These are phyloP conservation scores for Colletotrichum simmondsii DNA, from an alignment of 2,329 filamentous ascomycete genomes.

Conservation along the genomic window DNA sequence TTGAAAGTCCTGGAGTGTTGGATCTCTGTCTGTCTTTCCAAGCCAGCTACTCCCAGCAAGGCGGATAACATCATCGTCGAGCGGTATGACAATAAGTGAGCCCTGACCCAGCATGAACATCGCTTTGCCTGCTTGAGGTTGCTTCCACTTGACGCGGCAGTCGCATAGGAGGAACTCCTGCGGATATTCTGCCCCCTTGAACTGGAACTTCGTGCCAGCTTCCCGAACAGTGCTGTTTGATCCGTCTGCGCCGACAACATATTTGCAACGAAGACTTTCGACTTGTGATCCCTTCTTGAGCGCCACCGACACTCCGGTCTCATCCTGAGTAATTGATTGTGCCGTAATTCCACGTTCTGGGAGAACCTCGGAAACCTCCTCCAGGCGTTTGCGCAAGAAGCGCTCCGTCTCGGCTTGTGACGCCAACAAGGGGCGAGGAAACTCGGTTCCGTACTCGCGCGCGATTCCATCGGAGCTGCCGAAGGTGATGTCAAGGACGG, in stretches of 20 bases:
- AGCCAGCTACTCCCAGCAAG: slow-evolving; percentile 38
- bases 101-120: slow-evolving; percentile 44
- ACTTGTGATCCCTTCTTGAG: slow-evolving; percentile 37
- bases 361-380: neutral
- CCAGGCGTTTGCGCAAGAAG: neutral
- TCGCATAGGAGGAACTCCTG: slow-evolving; percentile 58
- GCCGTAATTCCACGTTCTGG: neutral
- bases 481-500: slow-evolving; percentile 44
- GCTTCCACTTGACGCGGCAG: slow-evolving; percentile 40
- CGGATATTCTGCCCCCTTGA: slow-evolving; percentile 53
- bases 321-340: neutral
- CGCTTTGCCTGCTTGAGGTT: slow-evolving; percentile 26
- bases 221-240: slow-evolving; percentile 57
- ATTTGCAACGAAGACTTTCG: slow-evolving; percentile 47
- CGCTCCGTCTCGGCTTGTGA: neutral
- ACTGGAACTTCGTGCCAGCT: slow-evolving; percentile 46
- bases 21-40: neutral
- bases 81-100: slow-evolving; percentile 49
- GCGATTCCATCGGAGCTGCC: slow-evolving; percentile 21
- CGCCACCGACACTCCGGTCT: slow-evolving; percentile 18
- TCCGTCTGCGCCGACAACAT: slow-evolving; percentile 60
- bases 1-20: slow-evolving; percentile 33
- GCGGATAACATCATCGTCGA: slow-evolving; percentile 41
- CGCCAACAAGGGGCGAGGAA: neutral
- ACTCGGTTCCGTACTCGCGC: neutral